These are phyloP conservation scores for Phanerochaete sordida DNA, from an alignment of 768 basidiomycete species.

Conservation along the genomic window DNA sequence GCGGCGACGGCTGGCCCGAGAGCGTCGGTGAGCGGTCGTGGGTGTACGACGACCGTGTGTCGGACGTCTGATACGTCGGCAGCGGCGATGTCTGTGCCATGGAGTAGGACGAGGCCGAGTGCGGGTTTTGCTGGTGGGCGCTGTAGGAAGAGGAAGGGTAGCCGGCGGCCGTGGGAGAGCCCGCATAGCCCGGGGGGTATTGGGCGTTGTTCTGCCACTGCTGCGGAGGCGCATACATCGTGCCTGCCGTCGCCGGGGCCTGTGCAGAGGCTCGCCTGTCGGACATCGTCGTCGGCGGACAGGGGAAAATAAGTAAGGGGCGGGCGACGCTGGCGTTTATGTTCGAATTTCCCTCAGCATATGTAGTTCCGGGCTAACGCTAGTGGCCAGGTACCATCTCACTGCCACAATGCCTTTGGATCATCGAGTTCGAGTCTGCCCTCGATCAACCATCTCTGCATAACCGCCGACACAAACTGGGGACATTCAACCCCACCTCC, in stretches of 20 bases:
- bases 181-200: constrained; percentile 6
- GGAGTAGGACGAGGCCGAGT: constrained; percentile 10
- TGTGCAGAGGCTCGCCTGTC: constrained; percentile 7
- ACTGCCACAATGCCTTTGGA: constrained; percentile 14
- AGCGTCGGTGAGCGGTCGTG: constrained; percentile 10
- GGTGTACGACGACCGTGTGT: constrained; percentile 7
- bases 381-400: constrained; percentile 16
- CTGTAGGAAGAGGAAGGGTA: constrained; percentile 10
- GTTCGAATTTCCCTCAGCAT: constrained; percentile 3
- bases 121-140: constrained; percentile 5
- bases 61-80: constrained; percentile 8
- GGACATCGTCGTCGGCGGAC: constrained; percentile 8
- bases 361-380: constrained; percentile 12
- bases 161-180: constrained; percentile 5
- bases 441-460: not conserved
- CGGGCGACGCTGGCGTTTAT: constrained; percentile 6
- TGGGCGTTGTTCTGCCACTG: constrained; percentile 7
- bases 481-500: not conserved
- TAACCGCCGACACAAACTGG: constrained; percentile 1
- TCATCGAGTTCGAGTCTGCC: constrained; percentile 1
- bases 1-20: not conserved
- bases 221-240: constrained; percentile 10
- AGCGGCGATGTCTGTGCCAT: constrained; percentile 10
- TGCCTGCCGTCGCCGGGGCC: constrained; percentile 1
- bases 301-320: constrained; percentile 7